These are phyloP conservation scores for Mentha longifolia DNA, from an alignment of 257 asterid species.

Conservation along the genomic window DNA sequence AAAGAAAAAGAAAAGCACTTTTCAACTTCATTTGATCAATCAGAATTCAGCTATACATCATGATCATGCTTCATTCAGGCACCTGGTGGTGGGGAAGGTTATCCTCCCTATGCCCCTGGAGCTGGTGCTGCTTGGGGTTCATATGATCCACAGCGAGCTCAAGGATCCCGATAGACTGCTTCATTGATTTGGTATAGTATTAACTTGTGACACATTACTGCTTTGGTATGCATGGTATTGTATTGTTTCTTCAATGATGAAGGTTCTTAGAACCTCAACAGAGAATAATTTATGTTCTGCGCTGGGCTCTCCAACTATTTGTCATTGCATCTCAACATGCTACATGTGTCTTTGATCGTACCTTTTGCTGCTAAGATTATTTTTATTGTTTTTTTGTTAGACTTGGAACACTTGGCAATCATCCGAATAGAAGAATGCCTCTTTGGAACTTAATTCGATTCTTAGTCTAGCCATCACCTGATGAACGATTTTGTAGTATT, in stretches of 20 bases:
- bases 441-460: no score
- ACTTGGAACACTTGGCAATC: no score
- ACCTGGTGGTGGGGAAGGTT: constrained; percentile 71
- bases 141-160: constrained; percentile 67
- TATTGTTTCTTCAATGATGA: background rate
- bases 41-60: no score
- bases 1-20: background rate
- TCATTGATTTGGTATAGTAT: constrained; percentile 36
- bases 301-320: background rate
- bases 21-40: no score
- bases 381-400: no score
- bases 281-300: background rate
- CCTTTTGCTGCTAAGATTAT: background rate
- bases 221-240: constrained; percentile 9
- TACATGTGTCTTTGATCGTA: background rate
- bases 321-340: background rate
- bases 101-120: constrained; percentile 80
- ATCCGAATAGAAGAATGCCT: no score
- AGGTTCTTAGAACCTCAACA: background rate
- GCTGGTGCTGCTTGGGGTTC: constrained; percentile 77
- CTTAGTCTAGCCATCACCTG: no score
- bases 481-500: no score
- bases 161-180: constrained; percentile 68
- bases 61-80: constrained; percentile 59
- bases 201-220: constrained; percentile 42